Evolutionary conservation across 352 stramenopile species (phyloP).

Genomic region (Globisporangium barbulae): DNA sequence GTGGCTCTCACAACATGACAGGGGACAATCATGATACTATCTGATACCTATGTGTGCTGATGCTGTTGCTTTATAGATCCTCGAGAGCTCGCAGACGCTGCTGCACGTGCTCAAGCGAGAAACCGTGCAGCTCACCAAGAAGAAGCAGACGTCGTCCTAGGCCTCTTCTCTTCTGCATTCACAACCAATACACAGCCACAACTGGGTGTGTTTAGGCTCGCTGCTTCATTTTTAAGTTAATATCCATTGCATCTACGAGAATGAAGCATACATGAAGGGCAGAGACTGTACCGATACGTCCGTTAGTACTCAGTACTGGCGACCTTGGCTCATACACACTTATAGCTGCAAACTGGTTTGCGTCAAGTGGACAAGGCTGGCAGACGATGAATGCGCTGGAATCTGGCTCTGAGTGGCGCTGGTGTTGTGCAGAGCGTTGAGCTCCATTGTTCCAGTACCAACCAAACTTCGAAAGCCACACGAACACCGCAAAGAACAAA

Average conservation of each 20-base stretch:
- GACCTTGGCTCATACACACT: not conserved
- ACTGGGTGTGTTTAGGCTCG: slow-evolving; percentile 1
- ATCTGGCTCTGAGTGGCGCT: too few species aligned
- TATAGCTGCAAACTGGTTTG: not conserved
- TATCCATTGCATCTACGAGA: not conserved
- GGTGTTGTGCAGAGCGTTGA: too few species aligned
- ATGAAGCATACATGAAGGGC: not conserved
- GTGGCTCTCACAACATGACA: not conserved
- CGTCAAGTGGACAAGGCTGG: not conserved
- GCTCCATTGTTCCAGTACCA: too few species aligned
- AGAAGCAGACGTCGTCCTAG: slow-evolving; percentile 89
- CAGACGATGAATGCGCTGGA: too few species aligned
- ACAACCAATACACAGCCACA: not conserved
- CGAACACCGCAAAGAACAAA: too few species aligned
- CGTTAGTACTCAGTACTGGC: not conserved
- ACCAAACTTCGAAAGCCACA: too few species aligned
- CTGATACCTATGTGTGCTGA: not conserved
- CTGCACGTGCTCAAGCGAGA: slow-evolving; percentile 94
- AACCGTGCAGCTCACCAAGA: slow-evolving; percentile 93
- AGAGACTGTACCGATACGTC: not conserved
- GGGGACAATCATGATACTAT: too few species aligned
- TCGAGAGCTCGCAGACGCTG: slow-evolving; percentile 93
- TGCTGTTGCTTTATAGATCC: slow-evolving; percentile 45
- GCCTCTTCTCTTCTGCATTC: not conserved
- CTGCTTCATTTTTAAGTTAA: slow-evolving; percentile 10